Base-by-base conservation (phyloP, 345 rosid species). In the Crucihimalaya himalaica region DNA sequence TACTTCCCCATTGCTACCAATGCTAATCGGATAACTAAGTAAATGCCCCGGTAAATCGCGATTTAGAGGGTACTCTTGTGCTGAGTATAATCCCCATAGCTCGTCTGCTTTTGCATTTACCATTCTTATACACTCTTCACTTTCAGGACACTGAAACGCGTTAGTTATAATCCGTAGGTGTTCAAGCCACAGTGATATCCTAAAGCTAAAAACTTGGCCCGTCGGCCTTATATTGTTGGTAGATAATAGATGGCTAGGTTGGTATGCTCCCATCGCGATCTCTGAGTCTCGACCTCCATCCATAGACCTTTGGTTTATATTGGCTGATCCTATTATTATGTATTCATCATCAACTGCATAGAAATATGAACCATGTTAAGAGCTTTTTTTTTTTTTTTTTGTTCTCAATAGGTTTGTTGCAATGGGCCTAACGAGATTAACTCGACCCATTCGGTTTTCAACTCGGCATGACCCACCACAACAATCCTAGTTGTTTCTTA, bases 261-360 rank as follows among this genome's bases (percentile, higher is more conserved):
- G 97, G 74, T 80, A 90, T 39, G 88, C 98, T 31, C 97, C 98
- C 87, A 93, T 90, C 4, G 95, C 96, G 1, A 93, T 87, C 80
- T 90, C 98, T 0, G 97, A 70, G 79, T 93, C 97, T 56, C 97
- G 78, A 28, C 74, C 87, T 6, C 98, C 98, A 40, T 88, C 96
- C 97, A 93, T 87, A 50, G 98, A 93, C 39, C 98, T 85, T 80
- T 93, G 93, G 73, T 93, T 93, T 55, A 93, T 87, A 82, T 93
- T 93, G 5, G 98, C 95, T 2, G 98, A 93, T 72, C 98, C 98
- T 15, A 90, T 68, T 62, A 90, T 87, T 81, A 93, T 85, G 84
- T 90, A 93, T 73, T 93, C 97, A 39, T 93, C 98, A 66, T 90
- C 98, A 77, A 93, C 95, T 90, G 82, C 21, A 78, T 14, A 31